Evolutionary conservation across 768 basidiomycete genomes (phyloP).

Genomic region (Lanmaoa rubissima): DNA sequence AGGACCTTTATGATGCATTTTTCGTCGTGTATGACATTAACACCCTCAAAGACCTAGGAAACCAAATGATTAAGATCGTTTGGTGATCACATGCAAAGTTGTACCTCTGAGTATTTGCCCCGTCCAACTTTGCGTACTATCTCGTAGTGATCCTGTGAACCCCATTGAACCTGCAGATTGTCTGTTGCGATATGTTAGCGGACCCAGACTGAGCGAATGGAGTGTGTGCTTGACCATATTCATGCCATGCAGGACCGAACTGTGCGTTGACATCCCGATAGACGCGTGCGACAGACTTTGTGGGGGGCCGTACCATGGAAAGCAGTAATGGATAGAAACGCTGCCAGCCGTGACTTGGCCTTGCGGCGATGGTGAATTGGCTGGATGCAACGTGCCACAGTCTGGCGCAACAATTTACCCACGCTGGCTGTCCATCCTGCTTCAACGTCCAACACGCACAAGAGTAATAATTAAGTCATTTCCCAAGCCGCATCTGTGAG

Average conservation of each 20-base stretch:
- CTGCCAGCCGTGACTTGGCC: constrained; percentile 14
- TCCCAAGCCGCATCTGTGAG: neutral
- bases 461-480: neutral
- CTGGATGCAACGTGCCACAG: constrained; percentile 19
- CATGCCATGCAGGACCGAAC: constrained; percentile 89
- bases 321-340: constrained; percentile 10
- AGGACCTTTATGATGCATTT: constrained; percentile 99
- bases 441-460: neutral
- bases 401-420: constrained; percentile 24
- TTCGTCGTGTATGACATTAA: constrained; percentile 86
- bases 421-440: constrained; percentile 11
- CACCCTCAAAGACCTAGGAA: constrained; percentile 83
- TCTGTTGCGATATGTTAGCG: constrained; percentile 47
- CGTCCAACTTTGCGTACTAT: constrained; percentile 95
- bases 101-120: constrained; percentile 93
- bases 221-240: constrained; percentile 68
- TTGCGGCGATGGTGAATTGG: constrained; percentile 2
- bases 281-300: constrained; percentile 80
- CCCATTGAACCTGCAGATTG: constrained; percentile 97
- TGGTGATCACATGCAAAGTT: constrained; percentile 15
- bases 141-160: constrained; percentile 95
- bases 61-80: constrained; percentile 14
- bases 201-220: neutral
- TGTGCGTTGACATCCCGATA: constrained; percentile 88
- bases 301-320: constrained; percentile 67